phyloP scores from a whole-genome alignment of 192 early-diverging fungal genomes.

The Linnemannia elongata region DNA sequence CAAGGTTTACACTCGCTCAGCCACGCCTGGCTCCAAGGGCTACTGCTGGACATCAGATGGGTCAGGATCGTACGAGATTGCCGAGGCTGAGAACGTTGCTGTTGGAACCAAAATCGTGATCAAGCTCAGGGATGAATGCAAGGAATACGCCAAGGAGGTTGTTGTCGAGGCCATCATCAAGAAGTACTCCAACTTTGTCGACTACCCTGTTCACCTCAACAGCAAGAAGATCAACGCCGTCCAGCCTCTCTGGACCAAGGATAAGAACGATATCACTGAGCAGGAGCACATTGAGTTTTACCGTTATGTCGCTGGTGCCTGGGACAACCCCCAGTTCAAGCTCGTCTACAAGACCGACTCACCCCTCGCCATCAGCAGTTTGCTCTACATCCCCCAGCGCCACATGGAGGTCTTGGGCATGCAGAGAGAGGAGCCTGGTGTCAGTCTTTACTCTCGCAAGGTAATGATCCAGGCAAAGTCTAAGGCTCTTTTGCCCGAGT shows the following conservation, averaged over 20 bases:
- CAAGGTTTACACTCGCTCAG: conserved; percentile 79
- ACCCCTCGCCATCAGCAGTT: conserved; percentile 68
- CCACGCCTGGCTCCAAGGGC: conserved; percentile 72
- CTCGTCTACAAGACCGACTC: conserved; percentile 75
- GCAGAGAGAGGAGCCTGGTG: conserved; percentile 69
- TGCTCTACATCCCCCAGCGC: conserved; percentile 72
- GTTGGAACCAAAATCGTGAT: conserved; percentile 89
- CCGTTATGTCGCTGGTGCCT: conserved; percentile 71
- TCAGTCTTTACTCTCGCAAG: conserved; percentile 74
- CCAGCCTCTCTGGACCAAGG: conserved; percentile 72
- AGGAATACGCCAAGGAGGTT: conserved; percentile 67
- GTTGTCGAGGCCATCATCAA: conserved; percentile 71
- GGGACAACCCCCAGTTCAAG: conserved; percentile 72
- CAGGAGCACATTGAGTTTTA: conserved; percentile 75
- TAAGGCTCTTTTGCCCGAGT: conserved; percentile 79
- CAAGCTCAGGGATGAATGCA: conserved; percentile 78
- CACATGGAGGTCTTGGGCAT: conserved; percentile 70
- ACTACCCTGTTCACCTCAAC: conserved; percentile 72
- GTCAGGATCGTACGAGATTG: conserved; percentile 80
- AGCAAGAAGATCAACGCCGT: conserved; percentile 69
- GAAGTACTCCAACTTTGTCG: conserved; percentile 77
- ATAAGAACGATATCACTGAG: conserved; percentile 64
- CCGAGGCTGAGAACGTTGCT: conserved; percentile 83
- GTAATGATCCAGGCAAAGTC: conserved; percentile 77
- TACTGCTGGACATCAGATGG: conserved; percentile 86